Base-by-base conservation (phyloP, 805 yeast genomes). In the Wickerhamomyces chaumierensis region DNA sequence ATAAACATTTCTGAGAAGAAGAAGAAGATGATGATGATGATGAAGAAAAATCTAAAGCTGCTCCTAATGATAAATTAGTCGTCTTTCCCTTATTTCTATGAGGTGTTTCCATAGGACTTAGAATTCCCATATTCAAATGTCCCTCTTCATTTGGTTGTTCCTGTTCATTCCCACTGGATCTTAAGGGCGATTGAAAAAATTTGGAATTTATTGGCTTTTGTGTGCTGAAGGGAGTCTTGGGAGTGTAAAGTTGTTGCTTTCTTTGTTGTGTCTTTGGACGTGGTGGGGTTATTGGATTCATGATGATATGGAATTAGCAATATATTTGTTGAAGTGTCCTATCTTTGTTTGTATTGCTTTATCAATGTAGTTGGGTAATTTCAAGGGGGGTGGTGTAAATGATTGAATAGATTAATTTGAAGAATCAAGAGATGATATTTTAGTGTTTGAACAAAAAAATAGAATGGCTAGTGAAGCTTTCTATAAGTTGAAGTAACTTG, bases 1-100 rank as follows among this genome's bases (percentile, higher is more conserved):
- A 53, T 5, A 52, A 31, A 4, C 49, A 39, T 42, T 55, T 49
- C 18, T 48, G 42, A 2, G 44, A 8, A n/a, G n/a, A n/a, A n/a
- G n/a, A n/a, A n/a, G n/a, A n/a, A n/a, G n/a, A n/a, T n/a, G n/a
- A n/a, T 21, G 23, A 21, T 21, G 6, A 9, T 5, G 33, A 15
- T 12, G 9, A n/a, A 9, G 18, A 18, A 15, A 31, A 31, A 6
- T 31, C 33, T 15, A 31, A 31, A n/a, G 33, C 18, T 15, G 9
- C 18, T 6, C 33, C 33, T 31, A 31, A 15, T 16, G 9, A 21
- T 9, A 9, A 21, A n/a, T n/a, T n/a, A n/a, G n/a, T 21, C 23
- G 33, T 16, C 13, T 15, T 31, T 17, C 18, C 15, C 12, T 6
- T 7, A 7, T 15, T 16, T 15, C 18, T 31, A 31, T 16, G 18